phyloP scores from a whole-genome alignment of 2,329 filamentous ascomycete species.

The Colletotrichum trifolii region DNA sequence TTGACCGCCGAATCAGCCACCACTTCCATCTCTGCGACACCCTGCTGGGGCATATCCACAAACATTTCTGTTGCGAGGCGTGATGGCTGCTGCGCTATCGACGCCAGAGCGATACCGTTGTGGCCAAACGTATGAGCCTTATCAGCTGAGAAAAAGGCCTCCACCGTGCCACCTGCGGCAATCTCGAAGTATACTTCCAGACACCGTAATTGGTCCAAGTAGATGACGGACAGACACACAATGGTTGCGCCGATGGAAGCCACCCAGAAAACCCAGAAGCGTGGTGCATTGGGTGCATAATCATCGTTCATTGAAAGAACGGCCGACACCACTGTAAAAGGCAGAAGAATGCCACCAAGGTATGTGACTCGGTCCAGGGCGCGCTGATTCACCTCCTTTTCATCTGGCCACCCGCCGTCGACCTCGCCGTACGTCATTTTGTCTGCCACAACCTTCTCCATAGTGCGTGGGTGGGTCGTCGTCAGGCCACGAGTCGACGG shows the following conservation, averaged over 20 bases:
- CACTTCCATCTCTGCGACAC: slow-evolving; percentile 36
- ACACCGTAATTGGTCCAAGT: slow-evolving; percentile 59
- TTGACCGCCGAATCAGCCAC: slow-evolving; percentile 35
- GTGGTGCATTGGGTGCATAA: slow-evolving; percentile 53
- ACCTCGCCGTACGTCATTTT: neutral
- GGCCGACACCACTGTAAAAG: slow-evolving; percentile 59
- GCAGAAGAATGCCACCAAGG: slow-evolving; percentile 60
- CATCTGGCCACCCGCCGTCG: slow-evolving; percentile 1
- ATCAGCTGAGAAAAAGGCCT: slow-evolving; percentile 24
- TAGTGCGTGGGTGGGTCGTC: slow-evolving; percentile 18
- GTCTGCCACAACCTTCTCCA: slow-evolving; percentile 5
- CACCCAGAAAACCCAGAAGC: slow-evolving; percentile 63
- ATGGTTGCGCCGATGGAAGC: slow-evolving; percentile 51
- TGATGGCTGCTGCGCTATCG: slow-evolving; percentile 45
- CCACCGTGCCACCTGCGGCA: slow-evolving; percentile 41
- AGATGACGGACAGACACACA: slow-evolving; percentile 56
- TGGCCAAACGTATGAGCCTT: neutral
- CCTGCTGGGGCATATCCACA: slow-evolving; percentile 33
- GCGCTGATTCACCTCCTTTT: slow-evolving; percentile 49
- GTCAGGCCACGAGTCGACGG: slow-evolving; percentile 33
- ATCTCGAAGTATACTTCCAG: slow-evolving; percentile 60
- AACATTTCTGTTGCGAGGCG: slow-evolving; percentile 34
- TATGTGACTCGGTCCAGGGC: slow-evolving; percentile 61
- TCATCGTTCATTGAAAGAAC: slow-evolving; percentile 59
- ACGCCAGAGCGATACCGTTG: slow-evolving; percentile 1